These are phyloP conservation scores for Tephrocybe sp. DNA, from an alignment of 768 basidiomycete genomes.

Conservation along the genomic window DNA sequence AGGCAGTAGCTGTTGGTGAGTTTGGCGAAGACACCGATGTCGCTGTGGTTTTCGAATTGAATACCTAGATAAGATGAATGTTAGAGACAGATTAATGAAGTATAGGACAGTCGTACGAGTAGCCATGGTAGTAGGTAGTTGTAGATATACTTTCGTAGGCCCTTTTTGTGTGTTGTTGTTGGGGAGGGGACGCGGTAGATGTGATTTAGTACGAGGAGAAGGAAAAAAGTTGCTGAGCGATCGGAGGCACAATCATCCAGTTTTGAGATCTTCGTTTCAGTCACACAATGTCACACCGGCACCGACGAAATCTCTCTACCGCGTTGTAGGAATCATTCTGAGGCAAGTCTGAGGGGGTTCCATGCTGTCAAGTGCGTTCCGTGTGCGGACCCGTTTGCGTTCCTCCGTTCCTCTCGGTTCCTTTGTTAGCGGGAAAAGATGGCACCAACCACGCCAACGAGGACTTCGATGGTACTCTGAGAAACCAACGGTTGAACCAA, in stretches of 20 bases:
- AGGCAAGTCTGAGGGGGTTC: not conserved
- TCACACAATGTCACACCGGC: slow-evolving; percentile 25
- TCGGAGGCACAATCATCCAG: slow-evolving; percentile 6
- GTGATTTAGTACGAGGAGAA: slow-evolving; percentile 13
- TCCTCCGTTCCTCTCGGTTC: not conserved
- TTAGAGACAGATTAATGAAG: slow-evolving; percentile 13
- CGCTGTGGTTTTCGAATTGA: slow-evolving; percentile 93
- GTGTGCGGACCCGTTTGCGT: slow-evolving; percentile 5
- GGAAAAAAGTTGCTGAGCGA: slow-evolving; percentile 13
- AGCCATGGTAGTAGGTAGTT: slow-evolving; percentile 36
- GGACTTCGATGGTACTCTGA: slow-evolving; percentile 12
- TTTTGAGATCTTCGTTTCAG: slow-evolving; percentile 12
- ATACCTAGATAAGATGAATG: slow-evolving; percentile 53
- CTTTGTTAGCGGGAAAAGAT: not conserved
- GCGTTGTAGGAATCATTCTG: not conserved
- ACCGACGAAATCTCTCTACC: slow-evolving; percentile 1
- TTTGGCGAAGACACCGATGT: slow-evolving; percentile 96
- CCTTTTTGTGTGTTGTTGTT: slow-evolving; percentile 4
- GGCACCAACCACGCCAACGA: not conserved
- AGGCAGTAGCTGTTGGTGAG: slow-evolving; percentile 99
- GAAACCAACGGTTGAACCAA: not conserved
- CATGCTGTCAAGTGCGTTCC: slow-evolving; percentile 8
- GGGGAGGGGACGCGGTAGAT: slow-evolving; percentile 7
- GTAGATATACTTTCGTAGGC: not conserved
- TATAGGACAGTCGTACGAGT: slow-evolving; percentile 38